phyloP scores from a whole-genome alignment of 164 flowering plant species.

The Echeveria elegans region DNA sequence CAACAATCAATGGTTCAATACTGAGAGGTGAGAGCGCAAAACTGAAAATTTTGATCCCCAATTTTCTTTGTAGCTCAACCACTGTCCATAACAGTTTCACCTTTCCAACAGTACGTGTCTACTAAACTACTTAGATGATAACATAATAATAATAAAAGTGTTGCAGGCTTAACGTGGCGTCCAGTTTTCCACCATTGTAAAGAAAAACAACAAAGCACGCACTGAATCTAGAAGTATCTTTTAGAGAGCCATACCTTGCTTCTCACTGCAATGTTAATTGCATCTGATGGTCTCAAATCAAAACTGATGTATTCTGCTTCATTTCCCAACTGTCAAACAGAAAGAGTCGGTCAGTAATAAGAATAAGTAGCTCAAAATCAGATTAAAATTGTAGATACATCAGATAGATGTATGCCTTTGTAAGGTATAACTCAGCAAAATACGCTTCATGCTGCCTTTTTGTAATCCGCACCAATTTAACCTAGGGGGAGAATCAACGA shows the following conservation, averaged over 20 bases:
- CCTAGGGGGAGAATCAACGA: slow-evolving; percentile 31
- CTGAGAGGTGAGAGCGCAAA: not conserved
- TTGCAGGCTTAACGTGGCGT: not conserved
- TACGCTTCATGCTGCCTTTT: slow-evolving; percentile 94
- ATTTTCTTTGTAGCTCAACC: not conserved
- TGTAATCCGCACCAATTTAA: slow-evolving; percentile 82
- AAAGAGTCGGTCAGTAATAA: not conserved
- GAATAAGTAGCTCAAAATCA: not conserved
- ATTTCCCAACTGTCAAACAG: not conserved
- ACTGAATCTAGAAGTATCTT: not conserved
- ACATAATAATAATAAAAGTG: not conserved
- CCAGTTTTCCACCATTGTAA: not conserved
- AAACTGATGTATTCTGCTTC: not conserved
- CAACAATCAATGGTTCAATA: not conserved
- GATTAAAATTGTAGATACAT: not conserved
- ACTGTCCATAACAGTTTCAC: not conserved
- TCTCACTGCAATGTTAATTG: slow-evolving; percentile 5
- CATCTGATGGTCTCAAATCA: slow-evolving; percentile 5
- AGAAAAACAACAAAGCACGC: not conserved
- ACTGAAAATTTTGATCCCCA: not conserved
- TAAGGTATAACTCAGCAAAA: slow-evolving; percentile 76
- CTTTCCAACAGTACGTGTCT: not conserved
- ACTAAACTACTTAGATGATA: not conserved
- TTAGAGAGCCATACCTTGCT: not conserved
- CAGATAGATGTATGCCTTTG: slow-evolving; percentile 87